phyloP scores from a whole-genome alignment of 2,329 filamentous ascomycete species.

The Ophiocordyceps polyrhachis-furcata region DNA sequence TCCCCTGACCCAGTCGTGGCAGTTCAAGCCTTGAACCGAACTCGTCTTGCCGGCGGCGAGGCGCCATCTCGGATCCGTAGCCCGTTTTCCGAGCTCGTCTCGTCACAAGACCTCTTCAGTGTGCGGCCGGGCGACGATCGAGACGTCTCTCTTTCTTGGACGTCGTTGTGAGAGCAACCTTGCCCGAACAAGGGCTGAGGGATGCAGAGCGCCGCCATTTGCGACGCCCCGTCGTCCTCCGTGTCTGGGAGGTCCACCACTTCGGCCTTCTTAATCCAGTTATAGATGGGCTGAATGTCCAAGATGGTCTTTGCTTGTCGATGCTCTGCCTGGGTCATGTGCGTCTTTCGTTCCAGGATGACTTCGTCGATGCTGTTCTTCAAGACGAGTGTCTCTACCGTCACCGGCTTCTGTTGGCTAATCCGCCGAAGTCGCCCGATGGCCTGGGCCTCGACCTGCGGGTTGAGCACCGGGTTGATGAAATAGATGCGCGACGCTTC shows the following conservation, averaged over 20 bases:
- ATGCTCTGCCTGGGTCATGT: conserved; percentile 54
- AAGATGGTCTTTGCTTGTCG: conserved; percentile 35
- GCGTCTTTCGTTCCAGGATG: conserved; percentile 52
- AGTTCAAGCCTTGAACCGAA: no score
- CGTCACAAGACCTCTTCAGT: no score
- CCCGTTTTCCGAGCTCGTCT: no score
- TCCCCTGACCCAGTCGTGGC: no score
- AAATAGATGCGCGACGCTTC: conserved; percentile 78
- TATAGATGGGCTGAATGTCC: conserved; percentile 36
- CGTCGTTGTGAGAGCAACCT: conserved; percentile 24
- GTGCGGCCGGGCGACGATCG: no score
- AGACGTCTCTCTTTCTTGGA: no score
- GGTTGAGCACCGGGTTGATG: conserved; percentile 71
- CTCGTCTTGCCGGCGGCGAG: no score
- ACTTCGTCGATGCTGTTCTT: conserved; percentile 68
- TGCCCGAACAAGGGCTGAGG: conserved; percentile 33
- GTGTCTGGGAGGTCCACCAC: conserved; percentile 19
- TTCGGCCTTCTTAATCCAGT: conserved; percentile 36
- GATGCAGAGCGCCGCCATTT: conserved; percentile 27
- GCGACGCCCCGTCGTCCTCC: conserved; percentile 17
- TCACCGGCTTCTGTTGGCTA: conserved; percentile 60
- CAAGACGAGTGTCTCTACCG: conserved; percentile 72
- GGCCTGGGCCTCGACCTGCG: conserved; percentile 72
- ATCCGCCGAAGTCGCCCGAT: conserved; percentile 82
- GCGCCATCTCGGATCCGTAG: no score